Conservation (phyloP, 2,329 filamentous ascomycete species). For the Trichophyton schoenleinii region DNA sequence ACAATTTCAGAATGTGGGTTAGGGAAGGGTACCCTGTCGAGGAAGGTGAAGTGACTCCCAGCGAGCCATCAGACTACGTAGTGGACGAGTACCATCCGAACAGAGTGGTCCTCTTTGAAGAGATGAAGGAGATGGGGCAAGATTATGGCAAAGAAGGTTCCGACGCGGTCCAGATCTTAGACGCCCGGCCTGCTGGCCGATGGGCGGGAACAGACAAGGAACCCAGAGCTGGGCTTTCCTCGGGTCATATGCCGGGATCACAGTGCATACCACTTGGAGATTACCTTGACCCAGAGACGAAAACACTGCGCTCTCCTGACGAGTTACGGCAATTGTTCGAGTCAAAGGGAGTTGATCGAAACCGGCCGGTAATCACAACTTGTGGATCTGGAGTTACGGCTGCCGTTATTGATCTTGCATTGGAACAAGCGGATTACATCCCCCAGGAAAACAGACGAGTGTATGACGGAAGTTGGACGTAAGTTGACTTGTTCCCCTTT, state of each 20-base stretch:
- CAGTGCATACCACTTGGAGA: conserved; percentile 69
- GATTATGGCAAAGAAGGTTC: conserved; percentile 71
- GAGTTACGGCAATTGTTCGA: conserved; percentile 65
- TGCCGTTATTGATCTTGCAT: conserved; percentile 74
- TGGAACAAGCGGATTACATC: conserved; percentile 66
- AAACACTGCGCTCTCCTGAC: conserved; percentile 60
- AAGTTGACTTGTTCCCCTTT: conserved; percentile 34
- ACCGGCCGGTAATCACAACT: conserved; percentile 69
- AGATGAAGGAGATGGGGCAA: conserved; percentile 63
- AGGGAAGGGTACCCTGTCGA: conserved; percentile 71
- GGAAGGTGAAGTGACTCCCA: conserved; percentile 43
- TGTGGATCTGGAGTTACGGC: conserved; percentile 95
- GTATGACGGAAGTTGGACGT: conserved; percentile 98
- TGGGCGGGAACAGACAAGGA: conserved; percentile 77
- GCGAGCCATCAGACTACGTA: conserved; percentile 33
- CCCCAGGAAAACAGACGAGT: conserved; percentile 55
- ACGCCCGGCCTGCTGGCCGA: conserved; percentile 67
- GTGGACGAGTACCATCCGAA: conserved; percentile 45
- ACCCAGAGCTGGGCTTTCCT: conserved; percentile 71
- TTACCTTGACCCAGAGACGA: conserved; percentile 70
- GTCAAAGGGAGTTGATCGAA: conserved; percentile 64
- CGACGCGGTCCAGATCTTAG: conserved; percentile 75
- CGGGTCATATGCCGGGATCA: conserved; percentile 83
- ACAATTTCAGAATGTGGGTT: conserved; percentile 94
- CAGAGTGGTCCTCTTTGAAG: conserved; percentile 68